Base-by-base conservation (phyloP, 2,329 filamentous ascomycete genomes). In the Beauveria pseudobassiana region DNA sequence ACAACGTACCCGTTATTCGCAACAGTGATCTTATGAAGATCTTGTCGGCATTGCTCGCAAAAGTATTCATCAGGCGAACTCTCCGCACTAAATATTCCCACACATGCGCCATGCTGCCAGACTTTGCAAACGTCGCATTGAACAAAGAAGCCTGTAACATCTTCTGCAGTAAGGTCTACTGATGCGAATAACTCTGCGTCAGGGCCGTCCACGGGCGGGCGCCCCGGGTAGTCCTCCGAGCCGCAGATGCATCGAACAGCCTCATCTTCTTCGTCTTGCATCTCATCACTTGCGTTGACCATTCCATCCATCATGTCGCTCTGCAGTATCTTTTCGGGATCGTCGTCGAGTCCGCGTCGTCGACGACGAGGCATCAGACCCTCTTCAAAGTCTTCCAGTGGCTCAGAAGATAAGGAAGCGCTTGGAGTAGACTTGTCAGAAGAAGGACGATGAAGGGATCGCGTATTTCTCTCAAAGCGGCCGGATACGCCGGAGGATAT, bases 41-140 rank as follows among this genome's bases (percentile, higher is more conserved):
- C 92, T 72, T 92, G 92, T 67, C 90, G 87, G 77, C 95, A 99
- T 74, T 91, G 85, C 77, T 99, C 95, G 77, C 95, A 99, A 72
- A 95, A 99, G 78, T 99, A 99, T 75, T 98, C 93, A 60, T 98
- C 93, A 10, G 95, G 95, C 66, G 91, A 93, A 73, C 89, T 88
- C 67, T 90, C 88, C 75, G 96, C 93, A 67, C 95, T 95, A 78
- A 96, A 92, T 70, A 99, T 96, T 64, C 95, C 93, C 63, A 99
- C 93, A 72, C 95, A 99, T 64, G 93, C 93, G 69, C 95, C 95
- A 73, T 99, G 95, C 74, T 99, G 95, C 95, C 93, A 99, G 65
- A 98, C 95, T 73, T 96, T 96, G 80, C 95, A 99, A 66, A 90
- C 82, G 76, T 98, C 95, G 82, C 95, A 99, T 79, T 98, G 93